These are phyloP conservation scores for Aspergillus quadricinctus DNA, from an alignment of 2,329 filamentous ascomycete species.

Conservation along the genomic window DNA sequence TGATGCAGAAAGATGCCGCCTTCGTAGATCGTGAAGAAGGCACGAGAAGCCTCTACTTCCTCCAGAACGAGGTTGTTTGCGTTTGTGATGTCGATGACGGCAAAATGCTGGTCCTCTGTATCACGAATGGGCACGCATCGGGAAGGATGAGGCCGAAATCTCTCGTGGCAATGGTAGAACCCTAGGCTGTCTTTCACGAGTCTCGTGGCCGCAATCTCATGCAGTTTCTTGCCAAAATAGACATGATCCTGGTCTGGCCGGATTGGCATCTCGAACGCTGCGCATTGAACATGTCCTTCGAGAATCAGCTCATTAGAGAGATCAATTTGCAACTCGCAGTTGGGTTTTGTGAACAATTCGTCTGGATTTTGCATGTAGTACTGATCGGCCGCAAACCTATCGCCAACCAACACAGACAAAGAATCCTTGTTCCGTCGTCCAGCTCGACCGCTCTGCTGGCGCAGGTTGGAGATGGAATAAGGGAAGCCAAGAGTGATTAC, in stretches of 20 bases:
- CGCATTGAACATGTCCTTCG: slow-evolving; percentile 93
- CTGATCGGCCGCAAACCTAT: slow-evolving; percentile 86
- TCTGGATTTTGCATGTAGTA: slow-evolving; percentile 96
- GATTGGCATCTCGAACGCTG: slow-evolving; percentile 91
- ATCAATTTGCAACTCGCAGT: slow-evolving; percentile 84
- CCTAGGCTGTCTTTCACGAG: slow-evolving; percentile 70
- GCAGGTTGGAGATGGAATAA: slow-evolving; percentile 88
- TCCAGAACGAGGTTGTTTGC: slow-evolving; percentile 81
- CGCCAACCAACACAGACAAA: slow-evolving; percentile 81
- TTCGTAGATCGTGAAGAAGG: slow-evolving; percentile 93
- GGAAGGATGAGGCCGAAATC: slow-evolving; percentile 81
- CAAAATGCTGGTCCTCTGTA: slow-evolving; percentile 86
- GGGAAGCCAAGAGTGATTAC: slow-evolving; percentile 93
- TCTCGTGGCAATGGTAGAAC: slow-evolving; percentile 84
- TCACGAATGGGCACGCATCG: slow-evolving; percentile 83
- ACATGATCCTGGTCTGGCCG: slow-evolving; percentile 66
- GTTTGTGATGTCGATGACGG: slow-evolving; percentile 79
- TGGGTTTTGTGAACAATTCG: slow-evolving; percentile 84
- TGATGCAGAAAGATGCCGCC: slow-evolving; percentile 96
- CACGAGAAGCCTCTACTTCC: slow-evolving; percentile 92
- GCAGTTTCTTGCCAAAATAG: slow-evolving; percentile 76
- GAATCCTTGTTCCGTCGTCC: slow-evolving; percentile 91
- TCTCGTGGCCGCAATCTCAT: slow-evolving; percentile 67
- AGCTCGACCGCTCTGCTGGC: slow-evolving; percentile 90
- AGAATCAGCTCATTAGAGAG: slow-evolving; percentile 85